A percentile compares a stretch with the other conserved stretches of the same genome.
Conservation (phyloP, 2,329 filamentous ascomycete genomes). For the Alternaria brassicicola region DNA sequence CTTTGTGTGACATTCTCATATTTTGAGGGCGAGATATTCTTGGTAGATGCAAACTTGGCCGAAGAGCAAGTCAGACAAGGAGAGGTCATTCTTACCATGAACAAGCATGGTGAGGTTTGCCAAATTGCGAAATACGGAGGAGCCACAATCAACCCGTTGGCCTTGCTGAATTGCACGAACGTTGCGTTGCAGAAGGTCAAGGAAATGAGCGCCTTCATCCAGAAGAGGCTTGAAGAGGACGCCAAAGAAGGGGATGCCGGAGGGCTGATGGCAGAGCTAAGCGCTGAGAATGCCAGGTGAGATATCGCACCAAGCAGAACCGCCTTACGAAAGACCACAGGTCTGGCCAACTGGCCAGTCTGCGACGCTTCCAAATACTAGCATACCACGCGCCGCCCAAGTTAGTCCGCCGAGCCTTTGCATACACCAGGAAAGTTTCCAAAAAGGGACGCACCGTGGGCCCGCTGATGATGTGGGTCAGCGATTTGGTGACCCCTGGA, state of each 20-base stretch:
- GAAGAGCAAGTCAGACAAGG: slow-evolving; percentile 79
- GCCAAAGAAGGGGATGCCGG: slow-evolving; percentile 77
- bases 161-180: slow-evolving; percentile 76
- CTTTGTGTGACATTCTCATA: slow-evolving; percentile 91
- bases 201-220: slow-evolving; percentile 76
- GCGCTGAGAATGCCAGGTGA: slow-evolving; percentile 83
- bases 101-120: slow-evolving; percentile 87
- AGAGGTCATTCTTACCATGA: slow-evolving; percentile 81
- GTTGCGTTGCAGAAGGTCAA: slow-evolving; percentile 79
- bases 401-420: slow-evolving; percentile 26
- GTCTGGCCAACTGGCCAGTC: slow-evolving; percentile 14
- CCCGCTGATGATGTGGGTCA: slow-evolving; percentile 7
- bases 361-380: slow-evolving; percentile 13
- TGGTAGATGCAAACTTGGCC: slow-evolving; percentile 73
- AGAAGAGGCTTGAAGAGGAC: slow-evolving; percentile 76
- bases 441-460: slow-evolving; percentile 3
- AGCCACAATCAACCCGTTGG: slow-evolving; percentile 76
- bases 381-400: slow-evolving; percentile 14
- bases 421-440: slow-evolving; percentile 3
- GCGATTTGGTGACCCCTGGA: not conserved
- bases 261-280: slow-evolving; percentile 78
- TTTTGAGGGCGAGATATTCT: slow-evolving; percentile 73
- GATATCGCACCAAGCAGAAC: slow-evolving; percentile 12
- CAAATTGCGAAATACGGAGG: slow-evolving; percentile 92
- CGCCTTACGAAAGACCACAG: slow-evolving; percentile 21